Conservation (phyloP, 257 asterid genomes). For the Henckelia pumila region DNA sequence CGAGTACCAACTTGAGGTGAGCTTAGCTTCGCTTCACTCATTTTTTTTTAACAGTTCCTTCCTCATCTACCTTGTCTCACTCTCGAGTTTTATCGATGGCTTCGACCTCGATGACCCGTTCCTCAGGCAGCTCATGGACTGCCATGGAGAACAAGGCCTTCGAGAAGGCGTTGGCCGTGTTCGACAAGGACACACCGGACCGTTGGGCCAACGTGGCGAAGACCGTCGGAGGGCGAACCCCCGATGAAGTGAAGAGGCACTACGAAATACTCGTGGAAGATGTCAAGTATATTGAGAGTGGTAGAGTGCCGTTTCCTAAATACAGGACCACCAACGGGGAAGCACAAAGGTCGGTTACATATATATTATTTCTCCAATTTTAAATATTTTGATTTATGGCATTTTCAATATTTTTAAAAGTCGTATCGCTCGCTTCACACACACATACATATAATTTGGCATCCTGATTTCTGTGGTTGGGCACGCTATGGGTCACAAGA, state of each 20-base stretch:
- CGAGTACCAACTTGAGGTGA: background rate
- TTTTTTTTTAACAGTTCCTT: background rate
- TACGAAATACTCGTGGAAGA: conserved; percentile 63
- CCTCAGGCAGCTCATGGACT: conserved; percentile 47
- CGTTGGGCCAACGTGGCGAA: conserved; percentile 81
- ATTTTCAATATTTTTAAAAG: no score
- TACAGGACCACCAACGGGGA: conserved; percentile 35
- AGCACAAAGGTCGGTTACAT: background rate
- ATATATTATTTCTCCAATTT: no score
- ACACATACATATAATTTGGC: no score
- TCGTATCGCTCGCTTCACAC: no score
- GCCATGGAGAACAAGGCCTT: conserved; percentile 73
- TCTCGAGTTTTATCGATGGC: conserved; percentile 30
- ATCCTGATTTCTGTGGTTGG: no score
- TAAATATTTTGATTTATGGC: no score
- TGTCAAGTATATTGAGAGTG: conserved; percentile 55
- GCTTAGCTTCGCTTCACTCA: background rate
- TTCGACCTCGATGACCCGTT: conserved; percentile 39
- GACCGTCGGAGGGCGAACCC: conserved; percentile 66
- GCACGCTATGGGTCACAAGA: no score
- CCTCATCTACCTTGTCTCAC: background rate
- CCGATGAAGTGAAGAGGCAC: conserved; percentile 66
- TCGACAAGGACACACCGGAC: conserved; percentile 68
- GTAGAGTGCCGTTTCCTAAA: conserved; percentile 60
- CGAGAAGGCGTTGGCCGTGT: conserved; percentile 70